A percentile compares a stretch with the other conserved stretches of the same genome.
phyloP scores from a whole-genome alignment of 1,284 basidiomycete genomes.

The Mycena sp. region DNA sequence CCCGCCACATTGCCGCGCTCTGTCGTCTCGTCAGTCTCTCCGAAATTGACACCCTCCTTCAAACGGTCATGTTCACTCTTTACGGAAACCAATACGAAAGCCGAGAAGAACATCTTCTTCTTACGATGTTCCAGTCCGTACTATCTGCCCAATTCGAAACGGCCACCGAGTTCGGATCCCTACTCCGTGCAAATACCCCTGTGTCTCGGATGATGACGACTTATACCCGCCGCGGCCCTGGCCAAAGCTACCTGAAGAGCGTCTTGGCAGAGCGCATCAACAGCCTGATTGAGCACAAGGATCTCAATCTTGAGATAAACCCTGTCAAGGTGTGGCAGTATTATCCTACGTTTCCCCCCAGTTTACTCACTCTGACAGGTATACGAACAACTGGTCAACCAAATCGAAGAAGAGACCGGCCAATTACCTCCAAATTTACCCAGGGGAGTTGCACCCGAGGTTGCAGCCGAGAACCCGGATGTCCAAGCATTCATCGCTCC shows the following conservation, averaged over 20 bases:
- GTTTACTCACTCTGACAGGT: constrained; percentile 56
- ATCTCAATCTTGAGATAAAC: constrained; percentile 98
- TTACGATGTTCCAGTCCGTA: constrained; percentile 99
- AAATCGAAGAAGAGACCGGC: constrained; percentile 97
- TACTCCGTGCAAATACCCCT: constrained; percentile 97
- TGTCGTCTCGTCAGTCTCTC: constrained; percentile 96
- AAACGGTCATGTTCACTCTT: constrained; percentile 99
- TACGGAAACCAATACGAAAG: constrained; percentile 99
- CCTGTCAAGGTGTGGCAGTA: constrained; percentile 83
- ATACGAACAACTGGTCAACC: constrained; percentile 98
- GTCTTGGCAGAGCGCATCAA: constrained; percentile 98
- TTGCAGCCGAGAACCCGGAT: constrained; percentile 92
- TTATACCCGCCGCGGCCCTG: constrained; percentile 97
- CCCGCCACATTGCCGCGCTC: constrained; percentile 94
- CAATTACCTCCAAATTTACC: constrained; percentile 90
- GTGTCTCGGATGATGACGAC: constrained; percentile 99
- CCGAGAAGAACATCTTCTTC: constrained; percentile 95
- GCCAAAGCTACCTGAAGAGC: constrained; percentile 97
- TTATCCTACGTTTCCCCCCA: background rate
- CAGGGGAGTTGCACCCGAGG: constrained; percentile 91
- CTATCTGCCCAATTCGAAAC: constrained; percentile 98
- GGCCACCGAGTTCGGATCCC: constrained; percentile 96
- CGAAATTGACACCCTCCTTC: constrained; percentile 98
- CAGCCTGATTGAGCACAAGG: constrained; percentile 97
- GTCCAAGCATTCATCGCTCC: constrained; percentile 98